Conservation (phyloP, 208 protist species). For the Wallacemonas collosoma region DNA sequence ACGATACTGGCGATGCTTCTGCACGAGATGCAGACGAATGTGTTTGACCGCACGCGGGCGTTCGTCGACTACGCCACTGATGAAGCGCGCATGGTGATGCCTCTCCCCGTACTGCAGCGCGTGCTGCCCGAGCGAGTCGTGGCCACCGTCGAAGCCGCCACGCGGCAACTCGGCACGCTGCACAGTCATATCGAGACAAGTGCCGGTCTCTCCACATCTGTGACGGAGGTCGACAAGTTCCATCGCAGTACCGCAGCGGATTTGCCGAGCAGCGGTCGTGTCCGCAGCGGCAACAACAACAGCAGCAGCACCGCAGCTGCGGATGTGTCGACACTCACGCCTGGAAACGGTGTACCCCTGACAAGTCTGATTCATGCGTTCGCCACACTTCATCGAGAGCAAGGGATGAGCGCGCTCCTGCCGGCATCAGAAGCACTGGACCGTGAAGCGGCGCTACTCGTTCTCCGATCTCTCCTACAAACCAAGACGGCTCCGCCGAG, state of each 20-base stretch:
- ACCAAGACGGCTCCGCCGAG: slow-evolving; percentile 46
- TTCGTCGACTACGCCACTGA: slow-evolving; percentile 67
- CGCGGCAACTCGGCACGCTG: slow-evolving; percentile 27
- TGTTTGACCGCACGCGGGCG: slow-evolving; percentile 63
- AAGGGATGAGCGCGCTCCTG: slow-evolving; percentile 38
- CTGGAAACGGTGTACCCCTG: slow-evolving; percentile 24
- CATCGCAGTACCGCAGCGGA: slow-evolving; percentile 19
- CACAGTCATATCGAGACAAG: slow-evolving; percentile 4
- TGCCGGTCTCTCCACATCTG: neutral
- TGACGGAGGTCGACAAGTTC: slow-evolving; percentile 21
- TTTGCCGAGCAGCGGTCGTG: neutral
- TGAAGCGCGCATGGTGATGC: slow-evolving; percentile 34
- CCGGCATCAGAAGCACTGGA: slow-evolving; percentile 53
- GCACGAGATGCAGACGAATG: slow-evolving; percentile 62
- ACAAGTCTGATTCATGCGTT: slow-evolving; percentile 64
- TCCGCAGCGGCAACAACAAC: neutral
- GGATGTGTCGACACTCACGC: neutral
- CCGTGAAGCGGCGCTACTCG: slow-evolving; percentile 57
- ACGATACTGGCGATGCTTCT: slow-evolving; percentile 60
- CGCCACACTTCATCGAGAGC: slow-evolving; percentile 56
- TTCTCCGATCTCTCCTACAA: slow-evolving; percentile 66
- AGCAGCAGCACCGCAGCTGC: neutral
- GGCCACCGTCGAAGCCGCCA: slow-evolving; percentile 33
- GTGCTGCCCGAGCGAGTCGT: slow-evolving; percentile 40
- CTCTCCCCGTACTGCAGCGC: slow-evolving; percentile 25